phyloP scores from a whole-genome alignment of 1,284 basidiomycete species.

The Pholiota adiposa region DNA sequence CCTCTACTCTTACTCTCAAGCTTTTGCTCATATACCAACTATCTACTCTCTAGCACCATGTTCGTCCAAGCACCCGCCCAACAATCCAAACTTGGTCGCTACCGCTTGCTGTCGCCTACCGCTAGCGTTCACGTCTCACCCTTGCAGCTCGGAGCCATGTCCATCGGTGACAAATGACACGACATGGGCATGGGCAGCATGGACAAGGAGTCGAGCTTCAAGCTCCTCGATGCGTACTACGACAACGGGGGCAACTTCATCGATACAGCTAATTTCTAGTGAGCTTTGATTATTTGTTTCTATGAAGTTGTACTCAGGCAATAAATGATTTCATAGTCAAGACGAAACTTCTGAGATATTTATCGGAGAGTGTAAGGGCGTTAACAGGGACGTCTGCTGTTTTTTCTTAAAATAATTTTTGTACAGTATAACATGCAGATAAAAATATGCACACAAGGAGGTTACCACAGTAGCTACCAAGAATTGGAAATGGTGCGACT shows the following conservation, averaged over 20 bases:
- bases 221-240: constrained; percentile 46
- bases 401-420: too few relatives aligned
- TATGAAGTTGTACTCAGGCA: constrained; percentile 25
- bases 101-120: constrained; percentile 24
- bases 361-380: constrained; percentile 64
- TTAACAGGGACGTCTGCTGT: too few relatives aligned
- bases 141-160: constrained; percentile 55
- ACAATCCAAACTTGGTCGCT: constrained; percentile 22
- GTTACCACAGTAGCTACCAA: too few relatives aligned
- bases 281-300: constrained; percentile 30
- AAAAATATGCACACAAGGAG: too few relatives aligned
- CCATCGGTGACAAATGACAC: constrained; percentile 47
- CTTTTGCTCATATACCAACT: constrained; percentile 31
- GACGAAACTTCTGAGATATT: constrained; percentile 52
- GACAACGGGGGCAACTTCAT: constrained; percentile 7
- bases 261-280: constrained; percentile 4
- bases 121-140: constrained; percentile 37
- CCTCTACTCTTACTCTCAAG: too few relatives aligned
- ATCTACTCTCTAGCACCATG: background rate
- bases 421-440: too few relatives aligned
- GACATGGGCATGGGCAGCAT: constrained; percentile 38
- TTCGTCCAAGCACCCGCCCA: constrained; percentile 9
- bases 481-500: too few relatives aligned
- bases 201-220: constrained; percentile 47
- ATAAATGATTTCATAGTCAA: constrained; percentile 44